Base-by-base conservation (phyloP, 2,329 filamentous ascomycete genomes). In the Aspergillus amoenus region DNA sequence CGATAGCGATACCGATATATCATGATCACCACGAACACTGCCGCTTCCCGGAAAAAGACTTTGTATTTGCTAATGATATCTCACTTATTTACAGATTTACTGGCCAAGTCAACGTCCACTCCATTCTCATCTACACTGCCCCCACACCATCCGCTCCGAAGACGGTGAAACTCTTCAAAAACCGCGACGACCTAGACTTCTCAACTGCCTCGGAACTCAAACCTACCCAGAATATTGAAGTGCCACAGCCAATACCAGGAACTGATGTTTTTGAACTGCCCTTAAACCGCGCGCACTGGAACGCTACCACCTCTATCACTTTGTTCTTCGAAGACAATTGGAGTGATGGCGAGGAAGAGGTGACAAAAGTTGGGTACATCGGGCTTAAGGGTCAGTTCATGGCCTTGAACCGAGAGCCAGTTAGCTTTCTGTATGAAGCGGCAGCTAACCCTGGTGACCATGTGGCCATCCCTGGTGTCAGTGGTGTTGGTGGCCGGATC, bases 341-440 rank as follows among this genome's bases (percentile, higher is more conserved):
- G 75, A 84, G 86, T 65, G 83, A 85, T 47, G 91, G 86, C 0
- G 89, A 91, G 13, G 90, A 93, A 70, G 90, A 95, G 55, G 86
- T 88, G 55, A 93, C 90, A 44, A 82, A 86, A 48, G 73, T 97
- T 2, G 87, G 82, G 60, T 99, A 97, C 76, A 62, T 97, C 56
- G 94, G 90, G 1, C 97, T 99, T 79, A 93, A 91, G 76, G 94
- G 94, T 22, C 91, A 96, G 76, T 97, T 91, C 82, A 94, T 94
- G 84, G 86, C 87, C 71, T 76, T 96, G 68, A 94, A 88, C 46
- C 82, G 88, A 55, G 91, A 93, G 70, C 92, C 94, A 1, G 80
- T 89, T 6, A 91, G 89, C 65, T 93, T 97, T 66, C 68, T 96
- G 59, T 99, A 97, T 74, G 94, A 99, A 82, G 89, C 92, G 17